Percentiles rank a stretch among this genome's conserved stretches.
These are phyloP conservation scores for Musa itinerans DNA, from an alignment of 176 grass and related monocot species.

Conservation along the genomic window DNA sequence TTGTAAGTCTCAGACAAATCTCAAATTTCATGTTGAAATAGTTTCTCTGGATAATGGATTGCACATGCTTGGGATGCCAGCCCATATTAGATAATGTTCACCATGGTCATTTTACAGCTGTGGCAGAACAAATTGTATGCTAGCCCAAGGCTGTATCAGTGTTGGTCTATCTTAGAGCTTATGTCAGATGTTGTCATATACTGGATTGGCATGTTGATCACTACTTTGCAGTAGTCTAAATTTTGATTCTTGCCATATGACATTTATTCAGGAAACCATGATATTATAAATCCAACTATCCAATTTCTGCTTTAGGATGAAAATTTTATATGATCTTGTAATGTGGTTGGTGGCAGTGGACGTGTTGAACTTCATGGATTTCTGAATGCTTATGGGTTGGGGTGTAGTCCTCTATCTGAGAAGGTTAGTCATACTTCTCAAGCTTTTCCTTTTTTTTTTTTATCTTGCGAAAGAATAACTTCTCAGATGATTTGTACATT, in stretches of 20 bases:
- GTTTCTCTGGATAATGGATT: too few species aligned
- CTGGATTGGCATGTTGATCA: too few species aligned
- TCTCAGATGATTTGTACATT: not conserved
- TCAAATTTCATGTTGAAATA: not conserved
- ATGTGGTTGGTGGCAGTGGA: conserved; percentile 42
- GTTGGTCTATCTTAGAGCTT: too few species aligned
- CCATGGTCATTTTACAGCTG: too few species aligned
- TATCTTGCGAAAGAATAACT: not conserved
- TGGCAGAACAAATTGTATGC: too few species aligned
- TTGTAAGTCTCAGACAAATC: conserved; percentile 33
- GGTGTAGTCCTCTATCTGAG: conserved; percentile 47
- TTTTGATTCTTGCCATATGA: too few species aligned
- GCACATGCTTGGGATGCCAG: too few species aligned
- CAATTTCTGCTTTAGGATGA: not conserved
- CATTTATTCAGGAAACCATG: not conserved
- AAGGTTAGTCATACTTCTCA: conserved; percentile 39
- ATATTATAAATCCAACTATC: not conserved
- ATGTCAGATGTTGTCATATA: too few species aligned
- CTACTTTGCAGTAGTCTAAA: too few species aligned
- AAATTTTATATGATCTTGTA: conserved; percentile 13
- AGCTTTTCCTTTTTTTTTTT: not conserved
- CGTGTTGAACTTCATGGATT: conserved; percentile 61
- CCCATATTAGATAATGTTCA: too few species aligned
- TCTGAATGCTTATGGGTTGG: conserved; percentile 64
- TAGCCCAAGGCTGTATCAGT: too few species aligned